Evolutionary conservation across 225 moss, liverwort and hornwort genomes (phyloP).

Genomic region (Pseudoscleropodium purum): DNA sequence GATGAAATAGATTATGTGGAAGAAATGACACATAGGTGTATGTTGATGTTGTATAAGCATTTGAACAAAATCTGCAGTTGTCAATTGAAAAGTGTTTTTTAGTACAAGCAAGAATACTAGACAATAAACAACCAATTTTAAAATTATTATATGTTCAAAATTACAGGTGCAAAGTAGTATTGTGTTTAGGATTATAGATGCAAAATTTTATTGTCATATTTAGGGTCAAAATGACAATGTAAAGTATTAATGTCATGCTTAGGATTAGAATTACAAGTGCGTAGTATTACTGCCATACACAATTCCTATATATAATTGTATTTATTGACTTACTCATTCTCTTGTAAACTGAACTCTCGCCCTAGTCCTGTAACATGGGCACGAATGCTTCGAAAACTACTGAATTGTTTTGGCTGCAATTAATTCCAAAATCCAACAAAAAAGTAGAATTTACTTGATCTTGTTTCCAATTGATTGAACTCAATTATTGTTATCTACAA

Average conservation of each 20-base stretch:
- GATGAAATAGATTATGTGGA: slow-evolving; percentile 59
- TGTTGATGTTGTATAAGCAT: slow-evolving; percentile 52
- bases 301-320: not conserved
- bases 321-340: slow-evolving; percentile 8
- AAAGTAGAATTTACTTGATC: not conserved
- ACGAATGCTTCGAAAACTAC: slow-evolving; percentile 26
- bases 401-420: slow-evolving; percentile 12
- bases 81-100: not conserved
- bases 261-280: not conserved
- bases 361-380: slow-evolving; percentile 23
- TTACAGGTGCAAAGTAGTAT: not conserved
- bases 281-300: not conserved
- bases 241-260: not conserved
- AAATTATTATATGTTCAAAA: not conserved
- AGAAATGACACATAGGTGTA: slow-evolving; percentile 43
- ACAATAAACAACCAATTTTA: not conserved
- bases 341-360: slow-evolving; percentile 21
- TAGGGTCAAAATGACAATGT: not conserved
- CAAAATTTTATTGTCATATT: not conserved
- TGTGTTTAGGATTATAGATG: not conserved
- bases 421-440: not conserved
- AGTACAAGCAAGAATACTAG: not conserved
- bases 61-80: slow-evolving; percentile 59
- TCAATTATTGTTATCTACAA: not conserved
- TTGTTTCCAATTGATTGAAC: not conserved